Evolutionary conservation across 83 land plant species (phyloP).

Genomic region (Diphasiastrum complanatum): DNA sequence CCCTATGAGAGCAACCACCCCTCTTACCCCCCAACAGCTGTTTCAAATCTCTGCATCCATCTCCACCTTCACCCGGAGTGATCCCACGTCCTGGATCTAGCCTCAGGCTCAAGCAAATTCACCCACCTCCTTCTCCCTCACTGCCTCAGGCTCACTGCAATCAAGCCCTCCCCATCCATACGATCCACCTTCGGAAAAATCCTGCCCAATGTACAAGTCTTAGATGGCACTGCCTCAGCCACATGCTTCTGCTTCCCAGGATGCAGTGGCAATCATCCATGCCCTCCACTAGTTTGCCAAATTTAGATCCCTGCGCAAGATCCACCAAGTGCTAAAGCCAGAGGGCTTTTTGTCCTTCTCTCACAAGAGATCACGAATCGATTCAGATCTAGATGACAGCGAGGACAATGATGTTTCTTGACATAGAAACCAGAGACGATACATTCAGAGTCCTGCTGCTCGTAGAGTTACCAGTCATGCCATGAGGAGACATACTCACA

Average conservation of each 20-base stretch:
- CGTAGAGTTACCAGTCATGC: too few species aligned
- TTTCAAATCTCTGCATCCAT: background rate
- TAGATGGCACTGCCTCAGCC: slow-evolving; percentile 10
- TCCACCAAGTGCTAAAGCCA: slow-evolving; percentile 17
- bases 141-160: slow-evolving; percentile 1
- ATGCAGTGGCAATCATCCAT: slow-evolving; percentile 10
- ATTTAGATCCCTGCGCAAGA: slow-evolving; percentile 5
- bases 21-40: slow-evolving; percentile 13
- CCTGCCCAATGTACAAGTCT: background rate
- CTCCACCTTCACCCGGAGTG: background rate
- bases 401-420: too few species aligned
- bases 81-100: slow-evolving; percentile 16
- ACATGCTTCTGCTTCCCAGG: slow-evolving; percentile 9
- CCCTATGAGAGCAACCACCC: slow-evolving; percentile 10
- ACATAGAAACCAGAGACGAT: too few species aligned
- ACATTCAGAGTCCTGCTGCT: too few species aligned
- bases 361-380: too few species aligned
- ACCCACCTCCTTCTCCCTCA: slow-evolving; percentile 14
- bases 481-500: too few species aligned
- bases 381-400: too few species aligned
- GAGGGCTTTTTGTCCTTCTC: too few species aligned
- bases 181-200: background rate
- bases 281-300: slow-evolving; percentile 20
- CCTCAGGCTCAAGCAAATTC: slow-evolving; percentile 17
- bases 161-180: slow-evolving; percentile 21